Conservation (phyloP, 495 filamentous ascomycete genomes). For the Aspergillus ellipticus region DNA sequence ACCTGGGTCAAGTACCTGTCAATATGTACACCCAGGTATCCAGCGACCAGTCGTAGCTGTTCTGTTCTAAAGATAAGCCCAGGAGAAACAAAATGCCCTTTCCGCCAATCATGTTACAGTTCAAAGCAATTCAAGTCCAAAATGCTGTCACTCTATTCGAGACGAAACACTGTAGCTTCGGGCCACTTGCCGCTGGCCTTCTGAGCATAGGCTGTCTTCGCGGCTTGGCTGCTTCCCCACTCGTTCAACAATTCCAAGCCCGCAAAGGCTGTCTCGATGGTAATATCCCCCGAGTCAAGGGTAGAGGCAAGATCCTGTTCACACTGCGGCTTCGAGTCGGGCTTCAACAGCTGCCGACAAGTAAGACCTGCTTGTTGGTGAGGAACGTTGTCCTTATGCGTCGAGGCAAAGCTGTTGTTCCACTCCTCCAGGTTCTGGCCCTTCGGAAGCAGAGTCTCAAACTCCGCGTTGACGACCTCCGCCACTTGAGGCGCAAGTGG, state of each 20-base stretch:
- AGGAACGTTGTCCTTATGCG: conserved; percentile 57
- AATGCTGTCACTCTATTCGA: conserved; percentile 19
- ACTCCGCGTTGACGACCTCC: conserved; percentile 63
- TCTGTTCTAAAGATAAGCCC: not conserved
- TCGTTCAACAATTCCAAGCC: conserved; percentile 57
- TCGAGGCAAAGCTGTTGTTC: conserved; percentile 63
- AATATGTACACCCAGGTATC: not conserved
- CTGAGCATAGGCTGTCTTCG: conserved; percentile 53
- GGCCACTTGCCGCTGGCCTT: conserved; percentile 70
- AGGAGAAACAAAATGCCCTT: not conserved
- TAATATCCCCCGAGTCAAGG: conserved; percentile 50
- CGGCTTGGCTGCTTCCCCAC: conserved; percentile 54
- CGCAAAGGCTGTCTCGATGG: conserved; percentile 57
- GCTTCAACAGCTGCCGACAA: conserved; percentile 56
- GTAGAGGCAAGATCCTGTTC: conserved; percentile 59
- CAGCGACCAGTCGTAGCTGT: not conserved
- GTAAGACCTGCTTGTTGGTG: conserved; percentile 63
- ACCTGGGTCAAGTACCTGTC: not conserved
- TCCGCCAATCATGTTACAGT: not conserved
- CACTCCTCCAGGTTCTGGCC: conserved; percentile 54
- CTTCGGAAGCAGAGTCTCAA: conserved; percentile 56
- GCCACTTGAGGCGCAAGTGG: conserved; percentile 57
- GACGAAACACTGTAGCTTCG: conserved; percentile 58
- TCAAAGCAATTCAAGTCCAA: not conserved
- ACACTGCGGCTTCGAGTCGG: conserved; percentile 49